Conservation (phyloP, 1,284 basidiomycete species). For the Ustilago loliicola region DNA sequence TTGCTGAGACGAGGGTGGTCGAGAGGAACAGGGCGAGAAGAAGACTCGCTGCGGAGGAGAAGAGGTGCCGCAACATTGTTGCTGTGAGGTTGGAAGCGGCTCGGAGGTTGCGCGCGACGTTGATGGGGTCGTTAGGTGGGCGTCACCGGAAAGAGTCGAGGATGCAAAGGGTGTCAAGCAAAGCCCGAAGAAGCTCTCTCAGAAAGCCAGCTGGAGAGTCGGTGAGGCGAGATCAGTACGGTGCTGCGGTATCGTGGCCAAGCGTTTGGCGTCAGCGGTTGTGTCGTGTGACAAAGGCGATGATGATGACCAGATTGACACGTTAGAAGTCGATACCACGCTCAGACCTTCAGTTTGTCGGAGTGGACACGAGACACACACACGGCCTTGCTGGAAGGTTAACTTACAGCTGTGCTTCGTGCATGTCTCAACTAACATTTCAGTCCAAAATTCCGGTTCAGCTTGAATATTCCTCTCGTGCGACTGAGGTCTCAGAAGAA, state of each 20-base stretch:
- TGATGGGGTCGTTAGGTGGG: neutral
- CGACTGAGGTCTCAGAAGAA: conserved; percentile 11
- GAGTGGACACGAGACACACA: conserved; percentile 9
- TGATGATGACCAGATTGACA: neutral
- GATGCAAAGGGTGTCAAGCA: neutral
- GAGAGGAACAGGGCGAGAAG: conserved; percentile 16
- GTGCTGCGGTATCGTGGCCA: neutral
- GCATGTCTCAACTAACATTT: conserved; percentile 34
- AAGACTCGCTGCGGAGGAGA: conserved; percentile 18
- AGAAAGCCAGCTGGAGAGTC: neutral
- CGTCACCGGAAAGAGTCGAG: neutral
- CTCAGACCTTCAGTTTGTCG: neutral
- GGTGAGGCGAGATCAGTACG: neutral
- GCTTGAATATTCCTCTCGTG: conserved; percentile 15
- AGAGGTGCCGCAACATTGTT: conserved; percentile 1
- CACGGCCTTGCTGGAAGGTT: conserved; percentile 39
- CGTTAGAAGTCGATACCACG: neutral
- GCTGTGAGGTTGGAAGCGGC: neutral
- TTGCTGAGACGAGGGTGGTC: conserved; percentile 31
- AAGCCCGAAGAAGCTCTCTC: neutral
- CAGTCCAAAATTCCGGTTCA: neutral
- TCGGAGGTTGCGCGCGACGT: neutral
- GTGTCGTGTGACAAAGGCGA: neutral
- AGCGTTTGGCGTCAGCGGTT: neutral
- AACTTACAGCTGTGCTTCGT: conserved; percentile 10